Base-by-base conservation (phyloP, 2,329 filamentous ascomycete species). In the Fusarium citri region DNA sequence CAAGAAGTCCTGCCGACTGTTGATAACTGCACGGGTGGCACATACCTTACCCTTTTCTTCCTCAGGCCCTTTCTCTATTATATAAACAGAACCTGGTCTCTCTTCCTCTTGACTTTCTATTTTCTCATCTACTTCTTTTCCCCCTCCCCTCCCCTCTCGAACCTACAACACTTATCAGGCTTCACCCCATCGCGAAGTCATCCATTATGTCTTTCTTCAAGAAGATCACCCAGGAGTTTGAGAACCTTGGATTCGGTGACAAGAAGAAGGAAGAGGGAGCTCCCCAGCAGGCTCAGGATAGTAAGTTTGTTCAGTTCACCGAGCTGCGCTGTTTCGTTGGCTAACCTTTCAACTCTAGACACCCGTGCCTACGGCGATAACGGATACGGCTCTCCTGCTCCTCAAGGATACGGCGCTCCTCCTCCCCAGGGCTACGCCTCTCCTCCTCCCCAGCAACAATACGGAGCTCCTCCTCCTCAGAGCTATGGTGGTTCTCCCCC, bases 221-320 rank as follows among this genome's bases (percentile, higher is more conserved):
- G 67, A 82, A 82, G 71, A 71, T 83, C 49, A 77, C 79, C 61
- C 77, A 81, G 70, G 78, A 82, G 69, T 80, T 84, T 43, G 83
- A 87, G 73, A 81, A 82, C 72, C 79, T 87, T 57, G 81, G 79
- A 53, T 79, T 86, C 71, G 83, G 83, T 47, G 80, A 79, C 53
- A 77, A 80, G 68, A 76, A 75, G 49, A 69, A 76, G 66, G 60
- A 75, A n/a, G 66, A 76, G 56, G 67, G 73, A 60, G 67, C 68
- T 37, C 71, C 64, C 1, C 50, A 69, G 14, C 51, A 66, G 56
- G 45, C 53, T 28, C 53, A 66, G 11, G 65, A 69, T 20, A 65
- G 75, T 77, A 59, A 51, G 74, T 48, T 46, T 31, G 10, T 15
- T 40, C 15, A 9, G 7, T 20, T 8, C 5, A 12, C 7, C 11